Evolutionary conservation across 768 basidiomycete species (phyloP), one percentile per base, ranked within the genome.

Genomic region (Sporobolomyces phaffii): DNA sequence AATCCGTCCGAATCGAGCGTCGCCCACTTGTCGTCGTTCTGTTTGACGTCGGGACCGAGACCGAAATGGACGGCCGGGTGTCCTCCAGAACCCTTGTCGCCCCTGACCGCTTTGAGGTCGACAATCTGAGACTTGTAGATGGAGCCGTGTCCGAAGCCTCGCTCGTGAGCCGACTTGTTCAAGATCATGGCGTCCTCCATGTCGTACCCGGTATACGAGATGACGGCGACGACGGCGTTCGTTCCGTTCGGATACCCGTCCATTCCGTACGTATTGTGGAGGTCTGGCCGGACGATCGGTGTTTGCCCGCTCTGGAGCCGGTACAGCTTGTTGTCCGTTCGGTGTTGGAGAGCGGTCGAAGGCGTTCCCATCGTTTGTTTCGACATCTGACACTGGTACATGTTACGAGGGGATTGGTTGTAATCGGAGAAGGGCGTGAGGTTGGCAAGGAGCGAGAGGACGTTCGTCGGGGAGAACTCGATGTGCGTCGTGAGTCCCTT

Each of bases 121-220:
- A 97, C 81, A 44, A 89, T 88, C 75, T 92, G 86, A 6, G 90
- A 87, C 78, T 98, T 98, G 82, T 97, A 98, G 36, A 99, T 85
- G 1, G 92, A 90, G 31, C 96, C 96, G 76, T 98, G 94, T 1
- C 83, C 92, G 76, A 99, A 99, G 0, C 96, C 96, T 36, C 96
- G 87, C 79, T 99, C 96, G 76, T 99, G 92, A 4, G 91, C 88
- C 1, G 93, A 98, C 79, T 99, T 99, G 79, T 99, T 99, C 57
- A 99, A 80, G 73, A 99, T 99, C 96, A 99, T 99, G 72, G 96
- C 96, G 74, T 99, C 96, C 80, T 99, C 96, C 96, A 99, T 99
- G 78, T 99, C 96, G 78, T 99, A 99, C 5, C 96, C 96, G 5
- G 96, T 99, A 77, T 99, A 99, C 1, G 96, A 99, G 74, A 99